phyloP scores from a whole-genome alignment of 2,329 filamentous ascomycete genomes.

The Cladosporium colombiae region DNA sequence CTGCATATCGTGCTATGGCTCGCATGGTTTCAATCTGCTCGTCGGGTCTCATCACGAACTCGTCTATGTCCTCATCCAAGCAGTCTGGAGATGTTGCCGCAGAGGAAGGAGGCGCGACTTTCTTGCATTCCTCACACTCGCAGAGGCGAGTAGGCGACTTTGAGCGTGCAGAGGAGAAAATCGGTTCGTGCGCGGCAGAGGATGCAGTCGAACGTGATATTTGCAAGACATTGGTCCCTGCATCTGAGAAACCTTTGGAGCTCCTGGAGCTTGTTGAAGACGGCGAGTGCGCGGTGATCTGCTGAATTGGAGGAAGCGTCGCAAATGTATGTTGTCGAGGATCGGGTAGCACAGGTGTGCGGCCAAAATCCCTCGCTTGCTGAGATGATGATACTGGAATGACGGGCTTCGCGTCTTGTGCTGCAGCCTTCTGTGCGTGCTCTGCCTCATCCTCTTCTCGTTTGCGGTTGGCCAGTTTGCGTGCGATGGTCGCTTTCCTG shows the following conservation, averaged over 20 bases:
- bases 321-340: neutral
- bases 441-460: conserved; percentile 1
- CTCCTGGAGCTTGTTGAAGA: conserved; percentile 1
- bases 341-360: neutral
- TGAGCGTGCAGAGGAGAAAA: neutral
- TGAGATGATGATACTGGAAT: neutral
- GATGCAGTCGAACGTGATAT: neutral
- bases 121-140: neutral
- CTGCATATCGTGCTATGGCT: neutral
- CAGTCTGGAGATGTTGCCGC: neutral
- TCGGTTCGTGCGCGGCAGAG: neutral
- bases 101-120: neutral
- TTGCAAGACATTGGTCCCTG: neutral
- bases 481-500: conserved; percentile 28
- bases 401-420: neutral
- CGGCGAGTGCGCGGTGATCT: neutral
- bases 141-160: neutral
- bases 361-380: neutral
- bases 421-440: neutral
- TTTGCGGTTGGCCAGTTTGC: conserved; percentile 19
- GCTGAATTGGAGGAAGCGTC: neutral
- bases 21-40: conserved; percentile 15
- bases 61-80: neutral
- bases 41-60: neutral
- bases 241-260: neutral